Evolutionary conservation across 2,329 filamentous ascomycete species (phyloP).

Genomic region (Aspergillus felis): DNA sequence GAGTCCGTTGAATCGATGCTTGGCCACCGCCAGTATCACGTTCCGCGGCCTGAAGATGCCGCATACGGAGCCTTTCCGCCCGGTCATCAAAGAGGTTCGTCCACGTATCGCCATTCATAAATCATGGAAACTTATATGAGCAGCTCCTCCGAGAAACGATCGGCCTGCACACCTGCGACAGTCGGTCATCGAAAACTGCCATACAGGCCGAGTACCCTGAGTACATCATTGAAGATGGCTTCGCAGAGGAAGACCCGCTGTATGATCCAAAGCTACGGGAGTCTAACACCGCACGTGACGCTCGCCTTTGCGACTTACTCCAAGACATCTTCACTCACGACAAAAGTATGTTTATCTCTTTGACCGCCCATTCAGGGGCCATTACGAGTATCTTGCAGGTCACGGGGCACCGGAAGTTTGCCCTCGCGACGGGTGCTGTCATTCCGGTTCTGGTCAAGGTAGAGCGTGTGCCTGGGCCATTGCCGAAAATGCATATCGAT

Average conservation of each 20-base stretch:
- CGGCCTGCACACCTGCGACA: constrained; percentile 60
- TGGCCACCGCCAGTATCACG: constrained; percentile 54
- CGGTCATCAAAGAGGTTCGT: constrained; percentile 53
- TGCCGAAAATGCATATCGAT: constrained; percentile 18
- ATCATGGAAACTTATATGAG: not conserved
- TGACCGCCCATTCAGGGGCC: constrained; percentile 58
- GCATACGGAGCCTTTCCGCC: constrained; percentile 45
- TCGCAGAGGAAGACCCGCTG: constrained; percentile 52
- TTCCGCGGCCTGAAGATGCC: constrained; percentile 49
- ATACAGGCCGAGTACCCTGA: constrained; percentile 49
- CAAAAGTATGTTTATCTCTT: constrained; percentile 46
- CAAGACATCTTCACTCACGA: constrained; percentile 52
- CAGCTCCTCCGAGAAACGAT: constrained; percentile 55
- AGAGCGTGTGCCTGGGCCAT: constrained; percentile 23
- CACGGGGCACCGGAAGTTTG: constrained; percentile 45
- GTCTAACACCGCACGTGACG: constrained; percentile 45
- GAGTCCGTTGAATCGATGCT: constrained; percentile 56
- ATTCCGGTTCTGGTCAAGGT: constrained; percentile 50
- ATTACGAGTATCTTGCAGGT: constrained; percentile 52
- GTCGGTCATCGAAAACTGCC: constrained; percentile 46
- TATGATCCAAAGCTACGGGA: constrained; percentile 50
- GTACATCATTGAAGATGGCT: constrained; percentile 51
- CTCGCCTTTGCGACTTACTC: constrained; percentile 45
- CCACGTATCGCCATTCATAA: not conserved
- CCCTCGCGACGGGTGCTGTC: constrained; percentile 47